phyloP scores from a whole-genome alignment of 1,139 yeast species.

The Scheffersomyces illinoinensis region DNA sequence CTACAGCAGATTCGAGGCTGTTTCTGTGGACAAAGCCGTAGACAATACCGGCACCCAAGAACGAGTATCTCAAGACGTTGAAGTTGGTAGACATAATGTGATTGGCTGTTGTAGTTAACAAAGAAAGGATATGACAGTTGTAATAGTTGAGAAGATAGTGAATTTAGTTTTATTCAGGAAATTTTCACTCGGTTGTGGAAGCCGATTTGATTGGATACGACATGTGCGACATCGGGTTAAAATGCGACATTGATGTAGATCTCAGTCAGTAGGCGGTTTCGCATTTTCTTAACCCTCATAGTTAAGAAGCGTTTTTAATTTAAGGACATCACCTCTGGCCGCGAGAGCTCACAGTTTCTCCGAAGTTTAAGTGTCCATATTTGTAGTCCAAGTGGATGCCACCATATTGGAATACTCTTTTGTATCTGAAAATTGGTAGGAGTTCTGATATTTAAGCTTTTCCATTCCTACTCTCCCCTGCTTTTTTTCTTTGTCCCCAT shows the following conservation, averaged over 20 bases:
- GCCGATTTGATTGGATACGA: constrained; percentile 5
- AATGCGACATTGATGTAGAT: not conserved
- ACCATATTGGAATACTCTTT: no score
- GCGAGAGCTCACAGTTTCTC: not conserved
- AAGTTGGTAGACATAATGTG: constrained; percentile 40
- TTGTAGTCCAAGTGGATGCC: not conserved
- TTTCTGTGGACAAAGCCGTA: constrained; percentile 90
- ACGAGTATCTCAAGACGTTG: constrained; percentile 88
- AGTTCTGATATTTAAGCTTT: not conserved
- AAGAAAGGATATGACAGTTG: not conserved
- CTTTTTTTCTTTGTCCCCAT: not conserved
- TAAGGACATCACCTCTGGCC: not conserved
- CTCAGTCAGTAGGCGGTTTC: no score
- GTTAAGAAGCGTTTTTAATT: not conserved
- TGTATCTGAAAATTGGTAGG: not conserved
- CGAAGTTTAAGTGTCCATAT: not conserved
- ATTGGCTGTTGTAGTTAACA: not conserved
- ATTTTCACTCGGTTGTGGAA: constrained; percentile 2
- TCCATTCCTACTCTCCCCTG: not conserved
- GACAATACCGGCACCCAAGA: constrained; percentile 83
- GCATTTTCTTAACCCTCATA: not conserved
- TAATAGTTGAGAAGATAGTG: not conserved
- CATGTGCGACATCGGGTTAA: no score
- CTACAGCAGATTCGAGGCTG: constrained; percentile 61
- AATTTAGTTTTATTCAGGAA: not conserved